phyloP scores from a whole-genome alignment of 2,329 filamentous ascomycete genomes.

The Trichoderma aggressivum region DNA sequence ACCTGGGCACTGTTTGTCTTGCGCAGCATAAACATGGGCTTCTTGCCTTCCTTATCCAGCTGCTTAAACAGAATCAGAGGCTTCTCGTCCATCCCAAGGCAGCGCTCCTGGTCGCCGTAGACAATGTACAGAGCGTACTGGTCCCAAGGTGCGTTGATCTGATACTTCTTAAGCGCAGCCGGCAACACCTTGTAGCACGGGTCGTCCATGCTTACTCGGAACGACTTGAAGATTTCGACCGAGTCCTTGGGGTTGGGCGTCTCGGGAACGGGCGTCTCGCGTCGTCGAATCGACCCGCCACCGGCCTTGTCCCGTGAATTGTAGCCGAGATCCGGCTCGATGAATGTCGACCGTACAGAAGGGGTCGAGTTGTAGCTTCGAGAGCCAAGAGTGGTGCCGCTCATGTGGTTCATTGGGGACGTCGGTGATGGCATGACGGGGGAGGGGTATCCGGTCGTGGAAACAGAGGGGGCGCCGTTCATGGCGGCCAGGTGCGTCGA shows the following conservation, averaged over 20 bases:
- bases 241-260: conserved; percentile 56
- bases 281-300: conserved; percentile 39
- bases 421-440: conserved; percentile 69
- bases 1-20: conserved; percentile 56
- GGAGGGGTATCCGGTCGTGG: conserved; percentile 48
- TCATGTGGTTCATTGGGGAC: conserved; percentile 56
- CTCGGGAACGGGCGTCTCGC: conserved; percentile 61
- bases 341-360: conserved; percentile 54
- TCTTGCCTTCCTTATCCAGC: conserved; percentile 92
- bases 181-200: conserved; percentile 96
- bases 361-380: conserved; percentile 58
- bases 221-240: conserved; percentile 98
- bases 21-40: conserved; percentile 98
- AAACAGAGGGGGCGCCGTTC: conserved; percentile 58
- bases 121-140: conserved; percentile 98
- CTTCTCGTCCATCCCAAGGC: conserved; percentile 85
- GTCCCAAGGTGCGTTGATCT: conserved; percentile 96
- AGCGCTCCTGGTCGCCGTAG: conserved; percentile 96
- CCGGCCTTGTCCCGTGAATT: conserved; percentile 31
- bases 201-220: conserved; percentile 96
- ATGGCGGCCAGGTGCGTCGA: conserved; percentile 69
- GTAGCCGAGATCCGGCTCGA: conserved; percentile 44
- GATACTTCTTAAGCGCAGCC: conserved; percentile 94
- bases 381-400: conserved; percentile 56
- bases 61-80: conserved; percentile 96